Evolutionary conservation across 192 early-diverging fungal species (phyloP).

Genomic region (Paraglomus brasilianum): DNA sequence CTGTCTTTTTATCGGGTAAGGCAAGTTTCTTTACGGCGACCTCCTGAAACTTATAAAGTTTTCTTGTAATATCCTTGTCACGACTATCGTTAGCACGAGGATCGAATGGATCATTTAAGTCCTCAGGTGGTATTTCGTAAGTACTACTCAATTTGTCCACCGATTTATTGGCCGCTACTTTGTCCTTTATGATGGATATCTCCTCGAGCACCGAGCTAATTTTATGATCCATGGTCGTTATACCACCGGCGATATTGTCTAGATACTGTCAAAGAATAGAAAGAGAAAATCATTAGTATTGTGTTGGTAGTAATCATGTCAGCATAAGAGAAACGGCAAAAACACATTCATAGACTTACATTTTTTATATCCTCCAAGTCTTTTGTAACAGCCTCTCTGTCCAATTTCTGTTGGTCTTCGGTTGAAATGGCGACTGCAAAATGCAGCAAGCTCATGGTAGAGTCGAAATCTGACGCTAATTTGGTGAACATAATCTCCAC

Average conservation of each 20-base stretch:
- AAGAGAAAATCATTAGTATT: neutral
- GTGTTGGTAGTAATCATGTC: neutral
- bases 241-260: constrained; percentile 12
- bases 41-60: constrained; percentile 1
- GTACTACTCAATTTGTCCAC: neutral
- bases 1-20: neutral
- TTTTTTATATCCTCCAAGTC: constrained; percentile 12
- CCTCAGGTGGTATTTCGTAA: neutral
- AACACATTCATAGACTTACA: constrained; percentile 9
- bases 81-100: neutral
- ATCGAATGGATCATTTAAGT: neutral
- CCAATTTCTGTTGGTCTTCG: constrained; percentile 24
- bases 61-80: constrained; percentile 8
- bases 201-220: constrained; percentile 19
- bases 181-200: constrained; percentile 9
- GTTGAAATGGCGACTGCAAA: constrained; percentile 13
- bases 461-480: constrained; percentile 17
- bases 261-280: neutral
- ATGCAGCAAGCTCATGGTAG: neutral
- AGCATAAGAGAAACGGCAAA: too few relatives aligned
- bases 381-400: constrained; percentile 14
- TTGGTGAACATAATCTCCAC: constrained; percentile 13
- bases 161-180: neutral
- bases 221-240: constrained; percentile 6
- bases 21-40: constrained; percentile 1